Evolutionary conservation across 129 eudicot genomes (phyloP).

Genomic region (Oenanthe sinensis): DNA sequence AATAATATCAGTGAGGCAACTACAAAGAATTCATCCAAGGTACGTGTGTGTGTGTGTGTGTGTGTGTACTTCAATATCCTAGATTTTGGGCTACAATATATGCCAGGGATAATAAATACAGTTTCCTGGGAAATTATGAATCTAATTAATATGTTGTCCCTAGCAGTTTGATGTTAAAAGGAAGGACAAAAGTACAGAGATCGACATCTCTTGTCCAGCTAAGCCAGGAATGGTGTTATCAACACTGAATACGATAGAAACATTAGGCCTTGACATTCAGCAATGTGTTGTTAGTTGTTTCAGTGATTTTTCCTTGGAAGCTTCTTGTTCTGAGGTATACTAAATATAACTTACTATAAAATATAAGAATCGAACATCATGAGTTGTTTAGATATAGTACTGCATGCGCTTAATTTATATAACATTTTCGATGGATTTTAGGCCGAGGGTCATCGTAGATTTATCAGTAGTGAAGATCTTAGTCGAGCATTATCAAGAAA

Average conservation of each 20-base stretch:
- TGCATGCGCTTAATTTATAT: not conserved
- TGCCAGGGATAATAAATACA: not conserved
- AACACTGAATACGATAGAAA: slow-evolving; percentile 61
- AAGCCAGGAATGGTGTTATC: slow-evolving; percentile 69
- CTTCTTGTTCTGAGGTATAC: slow-evolving; percentile 79
- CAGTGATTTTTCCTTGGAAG: slow-evolving; percentile 65
- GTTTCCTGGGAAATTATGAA: not conserved
- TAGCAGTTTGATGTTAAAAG: slow-evolving; percentile 67
- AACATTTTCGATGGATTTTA: slow-evolving; percentile 5
- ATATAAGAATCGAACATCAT: not conserved
- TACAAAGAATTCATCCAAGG: slow-evolving; percentile 63
- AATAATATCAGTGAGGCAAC: slow-evolving; percentile 36
- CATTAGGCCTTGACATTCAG: slow-evolving; percentile 70
- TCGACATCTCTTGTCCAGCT: slow-evolving; percentile 60
- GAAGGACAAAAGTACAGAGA: slow-evolving; percentile 39
- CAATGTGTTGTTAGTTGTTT: slow-evolving; percentile 84
- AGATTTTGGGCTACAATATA: too few relatives aligned
- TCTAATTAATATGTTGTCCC: not conserved
- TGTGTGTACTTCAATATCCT: not conserved
- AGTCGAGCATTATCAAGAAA: slow-evolving; percentile 63
- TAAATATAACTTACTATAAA: not conserved
- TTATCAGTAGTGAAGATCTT: slow-evolving; percentile 56
- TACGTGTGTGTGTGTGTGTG: slow-evolving; percentile 7
- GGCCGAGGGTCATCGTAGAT: slow-evolving; percentile 43
- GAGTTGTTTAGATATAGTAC: not conserved